Percentiles rank a stretch among this genome's conserved stretches.
Evolutionary conservation across 2,329 filamentous ascomycete genomes (phyloP).

Genomic region (Nigrospora osmanthi): DNA sequence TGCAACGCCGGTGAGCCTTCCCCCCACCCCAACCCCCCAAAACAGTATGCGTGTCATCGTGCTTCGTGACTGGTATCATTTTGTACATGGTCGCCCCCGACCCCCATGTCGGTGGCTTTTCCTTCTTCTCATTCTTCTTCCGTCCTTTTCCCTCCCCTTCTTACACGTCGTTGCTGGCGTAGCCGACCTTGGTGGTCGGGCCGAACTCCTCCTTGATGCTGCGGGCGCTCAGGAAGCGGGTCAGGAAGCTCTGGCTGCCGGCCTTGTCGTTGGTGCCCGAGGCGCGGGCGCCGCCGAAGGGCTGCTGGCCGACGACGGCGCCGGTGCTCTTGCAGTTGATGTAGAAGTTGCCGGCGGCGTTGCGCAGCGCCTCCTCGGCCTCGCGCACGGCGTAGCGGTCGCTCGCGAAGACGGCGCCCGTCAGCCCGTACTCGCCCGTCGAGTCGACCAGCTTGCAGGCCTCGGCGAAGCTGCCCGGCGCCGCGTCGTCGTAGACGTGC

Average conservation of each 20-base stretch:
- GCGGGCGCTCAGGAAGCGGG: slow-evolving; percentile 58
- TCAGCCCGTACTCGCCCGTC: slow-evolving; percentile 71
- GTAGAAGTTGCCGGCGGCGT: slow-evolving; percentile 78
- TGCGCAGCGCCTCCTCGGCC: slow-evolving; percentile 64
- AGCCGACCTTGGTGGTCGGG: slow-evolving; percentile 53
- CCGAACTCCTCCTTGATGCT: slow-evolving; percentile 71
- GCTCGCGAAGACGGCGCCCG: slow-evolving; percentile 66
- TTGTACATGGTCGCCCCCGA: no score
- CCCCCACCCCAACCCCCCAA: no score
- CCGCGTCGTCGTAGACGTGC: slow-evolving; percentile 69
- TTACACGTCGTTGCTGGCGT: slow-evolving; percentile 63
- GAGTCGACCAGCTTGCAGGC: slow-evolving; percentile 58
- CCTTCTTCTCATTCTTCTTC: no score
- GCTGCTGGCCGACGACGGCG: slow-evolving; percentile 65
- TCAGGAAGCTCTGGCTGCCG: slow-evolving; percentile 55
- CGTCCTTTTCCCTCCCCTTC: neutral
- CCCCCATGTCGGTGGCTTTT: no score
- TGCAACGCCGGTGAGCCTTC: no score
- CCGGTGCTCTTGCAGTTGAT: slow-evolving; percentile 78
- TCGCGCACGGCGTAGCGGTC: slow-evolving; percentile 58
- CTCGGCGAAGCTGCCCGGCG: slow-evolving; percentile 46
- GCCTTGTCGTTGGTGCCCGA: slow-evolving; percentile 70
- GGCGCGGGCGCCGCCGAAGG: slow-evolving; percentile 61
- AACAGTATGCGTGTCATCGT: no score
- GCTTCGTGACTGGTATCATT: no score